phyloP scores from a whole-genome alignment of 176 grass and related monocot genomes.

The Tuctoria greenei region DNA sequence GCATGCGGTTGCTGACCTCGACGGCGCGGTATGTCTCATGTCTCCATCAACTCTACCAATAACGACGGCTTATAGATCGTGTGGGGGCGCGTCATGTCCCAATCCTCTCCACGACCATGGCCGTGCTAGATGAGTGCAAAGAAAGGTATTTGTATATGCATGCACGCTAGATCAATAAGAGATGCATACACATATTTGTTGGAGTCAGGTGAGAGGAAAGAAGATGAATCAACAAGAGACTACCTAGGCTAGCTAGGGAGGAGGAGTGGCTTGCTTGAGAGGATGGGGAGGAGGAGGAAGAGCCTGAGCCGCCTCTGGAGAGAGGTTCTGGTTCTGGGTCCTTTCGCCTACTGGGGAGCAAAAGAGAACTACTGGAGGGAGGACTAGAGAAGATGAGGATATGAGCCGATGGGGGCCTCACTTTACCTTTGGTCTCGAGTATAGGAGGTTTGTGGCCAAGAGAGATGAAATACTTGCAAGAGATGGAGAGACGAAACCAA shows the following conservation, averaged over 20 bases:
- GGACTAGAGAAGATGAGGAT: conserved; percentile 12
- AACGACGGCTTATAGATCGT: conserved; percentile 5
- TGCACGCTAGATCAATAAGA: conserved; percentile 12
- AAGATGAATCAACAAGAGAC: conserved; percentile 14
- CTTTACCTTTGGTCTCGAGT: conserved; percentile 46
- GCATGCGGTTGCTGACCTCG: conserved; percentile 30
- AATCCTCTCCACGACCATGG: not conserved
- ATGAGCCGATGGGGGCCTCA: conserved; percentile 35
- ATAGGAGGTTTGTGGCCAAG: conserved; percentile 26
- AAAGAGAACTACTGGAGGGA: not conserved
- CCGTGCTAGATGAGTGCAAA: not conserved
- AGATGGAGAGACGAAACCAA: conserved; percentile 20
- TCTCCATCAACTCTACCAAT: conserved; percentile 31
- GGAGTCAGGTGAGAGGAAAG: conserved; percentile 14
- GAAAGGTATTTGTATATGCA: not conserved
- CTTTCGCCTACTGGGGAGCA: conserved; percentile 25
- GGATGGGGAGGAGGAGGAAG: conserved; percentile 2
- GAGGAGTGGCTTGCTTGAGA: not conserved
- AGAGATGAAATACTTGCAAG: conserved; percentile 42
- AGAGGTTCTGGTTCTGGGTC: conserved; percentile 11
- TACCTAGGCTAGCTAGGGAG: not conserved
- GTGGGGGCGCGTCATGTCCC: conserved; percentile 14
- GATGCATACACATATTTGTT: not conserved
- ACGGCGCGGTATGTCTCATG: conserved; percentile 27
- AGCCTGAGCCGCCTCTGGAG: not conserved